Evolutionary conservation across 345 rosid species (phyloP).

Genomic region (Populus simonii): DNA sequence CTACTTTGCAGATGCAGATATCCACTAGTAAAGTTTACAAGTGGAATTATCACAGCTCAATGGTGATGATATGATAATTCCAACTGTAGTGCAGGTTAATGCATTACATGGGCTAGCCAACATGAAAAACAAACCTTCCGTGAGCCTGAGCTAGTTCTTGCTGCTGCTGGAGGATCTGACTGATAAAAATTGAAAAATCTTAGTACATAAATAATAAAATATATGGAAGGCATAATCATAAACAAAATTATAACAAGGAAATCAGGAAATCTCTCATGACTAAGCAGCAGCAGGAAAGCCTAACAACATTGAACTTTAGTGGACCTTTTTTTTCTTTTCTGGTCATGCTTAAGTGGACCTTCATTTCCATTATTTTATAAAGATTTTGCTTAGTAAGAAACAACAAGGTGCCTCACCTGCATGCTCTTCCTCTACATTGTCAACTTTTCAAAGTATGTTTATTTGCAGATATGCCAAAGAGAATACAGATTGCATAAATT

Average conservation of each 20-base stretch:
- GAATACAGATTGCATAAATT: background rate
- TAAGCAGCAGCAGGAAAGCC: slow-evolving; percentile 3
- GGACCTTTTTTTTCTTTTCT: background rate
- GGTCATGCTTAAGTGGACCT: background rate
- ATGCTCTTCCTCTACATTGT: background rate
- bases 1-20: slow-evolving; percentile 2
- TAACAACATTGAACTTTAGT: background rate
- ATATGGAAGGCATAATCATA: slow-evolving; percentile 3
- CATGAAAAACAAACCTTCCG: slow-evolving; percentile 64
- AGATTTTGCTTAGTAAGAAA: background rate
- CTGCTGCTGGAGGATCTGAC: slow-evolving; percentile 72
- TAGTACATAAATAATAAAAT: slow-evolving; percentile 11
- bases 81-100: slow-evolving; percentile 5
- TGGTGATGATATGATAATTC: background rate
- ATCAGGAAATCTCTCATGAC: slow-evolving; percentile 1
- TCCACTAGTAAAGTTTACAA: background rate
- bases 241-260: slow-evolving; percentile 1
- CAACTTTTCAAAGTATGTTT: background rate
- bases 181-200: slow-evolving; percentile 26
- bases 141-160: slow-evolving; percentile 74
- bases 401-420: background rate
- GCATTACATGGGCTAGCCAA: background rate
- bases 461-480: background rate
- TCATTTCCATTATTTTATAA: slow-evolving; percentile 2
- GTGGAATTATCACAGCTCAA: background rate